phyloP scores from a whole-genome alignment of 108 stramenopile genomes.

The Cyclotella baltica region DNA sequence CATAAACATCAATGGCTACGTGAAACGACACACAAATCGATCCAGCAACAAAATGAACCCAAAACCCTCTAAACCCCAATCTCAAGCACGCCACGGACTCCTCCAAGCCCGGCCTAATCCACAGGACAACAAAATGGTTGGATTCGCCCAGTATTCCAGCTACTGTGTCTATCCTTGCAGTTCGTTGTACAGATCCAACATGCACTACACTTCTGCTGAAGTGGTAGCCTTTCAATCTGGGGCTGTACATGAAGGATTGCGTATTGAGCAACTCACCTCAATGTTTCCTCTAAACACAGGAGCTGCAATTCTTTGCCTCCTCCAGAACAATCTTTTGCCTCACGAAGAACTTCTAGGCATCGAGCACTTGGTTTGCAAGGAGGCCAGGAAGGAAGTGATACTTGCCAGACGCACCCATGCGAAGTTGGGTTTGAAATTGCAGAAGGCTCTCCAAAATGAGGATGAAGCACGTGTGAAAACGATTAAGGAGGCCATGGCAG shows the following conservation, averaged over 20 bases:
- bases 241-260: background rate
- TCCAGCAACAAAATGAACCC: no score
- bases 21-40: no score
- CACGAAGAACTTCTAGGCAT: background rate
- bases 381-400: background rate
- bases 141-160: background rate
- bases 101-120: background rate
- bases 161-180: background rate
- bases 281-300: background rate
- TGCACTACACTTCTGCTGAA: background rate
- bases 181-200: background rate
- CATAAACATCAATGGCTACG: no score
- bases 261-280: background rate
- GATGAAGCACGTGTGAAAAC: background rate
- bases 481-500: background rate
- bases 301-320: background rate
- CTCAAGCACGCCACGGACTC: no score
- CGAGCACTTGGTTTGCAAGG: conserved; percentile 1
- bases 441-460: background rate
- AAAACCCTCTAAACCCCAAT: no score
- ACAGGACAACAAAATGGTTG: background rate
- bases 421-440: background rate
- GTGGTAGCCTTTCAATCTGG: background rate
- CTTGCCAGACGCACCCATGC: background rate
- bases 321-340: background rate